A percentile compares a stretch with the other conserved stretches of the same genome.
Evolutionary conservation across 1,139 yeast genomes (phyloP).

Genomic region (Pichia sp.): DNA sequence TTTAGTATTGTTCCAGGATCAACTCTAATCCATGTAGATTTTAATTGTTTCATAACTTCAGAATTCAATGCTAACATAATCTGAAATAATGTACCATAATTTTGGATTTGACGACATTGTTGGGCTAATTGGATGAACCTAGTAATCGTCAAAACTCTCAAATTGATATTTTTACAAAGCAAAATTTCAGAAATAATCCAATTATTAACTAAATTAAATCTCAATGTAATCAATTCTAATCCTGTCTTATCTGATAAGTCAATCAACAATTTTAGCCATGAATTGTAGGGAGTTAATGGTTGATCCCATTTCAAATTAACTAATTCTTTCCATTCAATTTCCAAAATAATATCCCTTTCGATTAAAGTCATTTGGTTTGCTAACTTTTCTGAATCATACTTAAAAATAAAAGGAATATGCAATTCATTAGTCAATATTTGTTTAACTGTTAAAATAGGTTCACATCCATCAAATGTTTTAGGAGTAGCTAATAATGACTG

Average conservation of each 20-base stretch:
- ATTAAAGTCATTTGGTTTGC: conserved; percentile 81
- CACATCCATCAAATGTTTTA: conserved; percentile 14
- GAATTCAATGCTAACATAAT: conserved; percentile 79
- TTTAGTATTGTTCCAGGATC: conserved; percentile 40
- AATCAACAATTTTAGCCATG: conserved; percentile 78
- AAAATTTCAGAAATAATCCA: conserved; percentile 90
- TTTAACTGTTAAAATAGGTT: conserved; percentile 28
- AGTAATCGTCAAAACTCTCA: conserved; percentile 63
- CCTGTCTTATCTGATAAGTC: conserved; percentile 45
- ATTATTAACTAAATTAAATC: conserved; percentile 84
- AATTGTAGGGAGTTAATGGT: conserved; percentile 62
- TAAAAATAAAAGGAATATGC: conserved; percentile 77
- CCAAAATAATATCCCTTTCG: conserved; percentile 76
- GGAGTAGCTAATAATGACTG: conserved; percentile 27
- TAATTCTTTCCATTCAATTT: conserved; percentile 88
- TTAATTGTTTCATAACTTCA: conserved; percentile 53
- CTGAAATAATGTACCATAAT: conserved; percentile 83
- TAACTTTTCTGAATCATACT: conserved; percentile 57
- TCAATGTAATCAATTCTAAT: conserved; percentile 73
- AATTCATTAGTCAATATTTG: conserved; percentile 35
- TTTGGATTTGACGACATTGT: conserved; percentile 63
- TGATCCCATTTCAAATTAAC: conserved; percentile 72
- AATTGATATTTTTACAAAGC: conserved; percentile 52
- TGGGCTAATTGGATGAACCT: conserved; percentile 83
- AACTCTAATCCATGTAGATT: conserved; percentile 69